Conservation (phyloP, 2,329 filamentous ascomycete species). For the Elsinoe perseae region DNA sequence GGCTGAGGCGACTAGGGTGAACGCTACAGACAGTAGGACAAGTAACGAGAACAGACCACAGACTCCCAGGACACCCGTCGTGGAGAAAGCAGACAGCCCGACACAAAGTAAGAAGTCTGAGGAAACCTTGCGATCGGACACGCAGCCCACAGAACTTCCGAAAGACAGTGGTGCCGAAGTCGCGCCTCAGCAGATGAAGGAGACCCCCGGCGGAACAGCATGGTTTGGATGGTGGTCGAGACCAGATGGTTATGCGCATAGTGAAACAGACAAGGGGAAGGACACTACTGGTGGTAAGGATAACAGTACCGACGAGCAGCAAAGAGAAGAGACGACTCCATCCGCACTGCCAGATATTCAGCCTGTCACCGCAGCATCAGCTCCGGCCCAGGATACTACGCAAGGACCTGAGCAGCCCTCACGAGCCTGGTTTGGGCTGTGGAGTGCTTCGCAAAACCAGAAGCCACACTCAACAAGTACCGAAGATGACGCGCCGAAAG, state of each 20-base stretch:
- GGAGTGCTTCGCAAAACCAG: conserved; percentile 42
- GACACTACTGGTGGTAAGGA: conserved; percentile 21
- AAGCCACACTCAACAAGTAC: conserved; percentile 17
- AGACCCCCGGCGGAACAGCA: conserved; percentile 24
- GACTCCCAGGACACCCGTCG: background rate
- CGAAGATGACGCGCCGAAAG: conserved; percentile 16
- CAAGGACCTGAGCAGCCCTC: conserved; percentile 20
- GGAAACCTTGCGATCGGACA: background rate
- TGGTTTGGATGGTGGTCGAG: conserved; percentile 47
- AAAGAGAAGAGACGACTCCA: background rate
- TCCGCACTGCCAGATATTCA: background rate
- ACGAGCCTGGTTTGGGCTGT: conserved; percentile 43
- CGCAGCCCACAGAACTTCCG: conserved; percentile 14
- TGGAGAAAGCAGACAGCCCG: conserved; percentile 1
- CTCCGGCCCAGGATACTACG: conserved; percentile 16
- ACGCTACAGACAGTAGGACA: conserved; percentile 32
- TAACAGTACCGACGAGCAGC: background rate
- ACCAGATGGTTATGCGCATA: conserved; percentile 37
- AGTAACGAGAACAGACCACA: conserved; percentile 21
- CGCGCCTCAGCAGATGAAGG: conserved; percentile 17
- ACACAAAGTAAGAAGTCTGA: conserved; percentile 11
- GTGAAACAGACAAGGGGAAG: conserved; percentile 31
- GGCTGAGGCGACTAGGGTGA: conserved; percentile 40
- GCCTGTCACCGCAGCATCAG: background rate
- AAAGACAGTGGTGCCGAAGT: conserved; percentile 14